Conservation (phyloP, 257 asterid species). For the Nyctanthes arbortristis region DNA sequence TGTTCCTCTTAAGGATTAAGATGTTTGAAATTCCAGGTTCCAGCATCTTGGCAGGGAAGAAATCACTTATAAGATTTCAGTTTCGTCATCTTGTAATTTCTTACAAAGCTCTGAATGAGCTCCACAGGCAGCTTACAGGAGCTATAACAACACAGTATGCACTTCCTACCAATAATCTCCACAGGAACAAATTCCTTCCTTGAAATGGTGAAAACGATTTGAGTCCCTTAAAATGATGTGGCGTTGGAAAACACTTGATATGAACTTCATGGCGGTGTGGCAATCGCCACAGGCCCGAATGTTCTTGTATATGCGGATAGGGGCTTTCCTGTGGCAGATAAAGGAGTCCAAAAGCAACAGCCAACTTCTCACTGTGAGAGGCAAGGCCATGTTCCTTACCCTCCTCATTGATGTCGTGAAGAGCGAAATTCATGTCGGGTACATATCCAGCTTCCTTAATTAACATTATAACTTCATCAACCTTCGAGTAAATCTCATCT, state of each 20-base stretch:
- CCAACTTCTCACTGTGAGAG: slow-evolving; percentile 83
- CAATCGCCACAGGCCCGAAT: slow-evolving; percentile 80
- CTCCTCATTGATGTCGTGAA: slow-evolving; percentile 77
- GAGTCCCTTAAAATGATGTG: slow-evolving; percentile 64
- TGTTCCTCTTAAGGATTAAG: no score
- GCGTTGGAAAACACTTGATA: slow-evolving; percentile 48
- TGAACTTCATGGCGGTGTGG: slow-evolving; percentile 61
- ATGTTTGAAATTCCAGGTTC: no score
- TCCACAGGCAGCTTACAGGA: background rate
- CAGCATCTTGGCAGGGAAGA: no score
- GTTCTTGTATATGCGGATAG: slow-evolving; percentile 65
- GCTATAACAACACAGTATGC: background rate
- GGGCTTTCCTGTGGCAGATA: slow-evolving; percentile 44
- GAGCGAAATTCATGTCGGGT: slow-evolving; percentile 60
- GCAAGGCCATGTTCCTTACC: slow-evolving; percentile 50
- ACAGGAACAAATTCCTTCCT: slow-evolving; percentile 63
- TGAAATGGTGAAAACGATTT: slow-evolving; percentile 76
- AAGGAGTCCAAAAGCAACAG: slow-evolving; percentile 68
- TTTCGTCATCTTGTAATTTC: no score
- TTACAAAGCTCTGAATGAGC: no score
- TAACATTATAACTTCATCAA: slow-evolving; percentile 41
- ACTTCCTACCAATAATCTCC: slow-evolving; percentile 62
- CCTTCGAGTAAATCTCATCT: slow-evolving; percentile 45
- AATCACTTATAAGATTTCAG: no score
- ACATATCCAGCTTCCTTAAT: slow-evolving; percentile 68